phyloP scores from a whole-genome alignment of 2,329 filamentous ascomycete genomes.

The Simplicillium sp. region DNA sequence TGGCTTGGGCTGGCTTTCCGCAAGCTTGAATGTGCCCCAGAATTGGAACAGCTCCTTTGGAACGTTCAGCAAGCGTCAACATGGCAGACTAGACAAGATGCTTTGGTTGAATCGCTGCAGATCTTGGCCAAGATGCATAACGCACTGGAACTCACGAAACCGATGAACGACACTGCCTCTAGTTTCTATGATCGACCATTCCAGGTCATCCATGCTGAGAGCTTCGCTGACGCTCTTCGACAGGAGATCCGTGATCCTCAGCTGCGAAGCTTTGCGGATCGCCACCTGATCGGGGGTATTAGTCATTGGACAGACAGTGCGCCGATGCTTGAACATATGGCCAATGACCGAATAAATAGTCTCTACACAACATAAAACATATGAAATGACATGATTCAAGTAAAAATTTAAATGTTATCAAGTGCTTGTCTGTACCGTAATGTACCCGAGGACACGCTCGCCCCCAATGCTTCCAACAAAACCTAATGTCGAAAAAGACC shows the following conservation, averaged over 20 bases:
- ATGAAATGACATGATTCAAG: too few relatives aligned
- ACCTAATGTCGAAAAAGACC: too few relatives aligned
- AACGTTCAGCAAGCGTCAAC: background rate
- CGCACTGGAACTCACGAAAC: background rate
- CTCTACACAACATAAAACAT: too few relatives aligned
- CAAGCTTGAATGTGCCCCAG: background rate
- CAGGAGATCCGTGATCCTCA: background rate
- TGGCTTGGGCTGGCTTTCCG: slow-evolving; percentile 4
- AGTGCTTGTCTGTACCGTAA: too few relatives aligned
- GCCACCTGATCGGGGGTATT: slow-evolving; percentile 1
- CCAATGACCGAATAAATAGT: too few relatives aligned
- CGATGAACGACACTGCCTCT: background rate
- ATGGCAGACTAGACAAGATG: slow-evolving; percentile 2
- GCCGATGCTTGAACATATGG: background rate
- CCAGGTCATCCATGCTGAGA: slow-evolving; percentile 2
- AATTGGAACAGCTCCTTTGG: slow-evolving; percentile 1
- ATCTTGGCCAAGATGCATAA: slow-evolving; percentile 4
- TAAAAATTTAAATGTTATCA: too few relatives aligned
- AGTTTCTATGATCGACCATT: slow-evolving; percentile 1
- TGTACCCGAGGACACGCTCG: too few relatives aligned
- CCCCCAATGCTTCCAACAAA: too few relatives aligned
- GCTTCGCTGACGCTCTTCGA: slow-evolving; percentile 1
- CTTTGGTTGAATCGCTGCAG: slow-evolving; percentile 1
- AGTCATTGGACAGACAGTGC: slow-evolving; percentile 3
- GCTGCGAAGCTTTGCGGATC: background rate